Base-by-base conservation (phyloP, 2,329 filamentous ascomycete genomes). In the Colletotrichum orchidophilum region DNA sequence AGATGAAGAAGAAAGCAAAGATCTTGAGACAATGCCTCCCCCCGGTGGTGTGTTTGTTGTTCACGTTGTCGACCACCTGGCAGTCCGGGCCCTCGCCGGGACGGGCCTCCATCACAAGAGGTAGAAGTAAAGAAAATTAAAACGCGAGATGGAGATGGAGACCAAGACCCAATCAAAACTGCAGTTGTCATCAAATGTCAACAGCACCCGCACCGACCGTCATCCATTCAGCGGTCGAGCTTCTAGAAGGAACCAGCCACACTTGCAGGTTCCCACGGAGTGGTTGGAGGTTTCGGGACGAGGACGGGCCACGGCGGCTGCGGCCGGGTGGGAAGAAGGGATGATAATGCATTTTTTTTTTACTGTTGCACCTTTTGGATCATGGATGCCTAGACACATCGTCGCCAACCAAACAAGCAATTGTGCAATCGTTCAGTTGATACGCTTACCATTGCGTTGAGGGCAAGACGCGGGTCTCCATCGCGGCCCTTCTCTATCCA, bases 191-290 rank as follows among this genome's bases (percentile, higher is more conserved):
- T 59, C 57, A 57, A 49, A 49, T 46, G 50, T 67, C 58, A 67
- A 29, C 50, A 70, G 24, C 62, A 46, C 27, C 62, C 42, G 62
- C 63, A 67, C 63, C 55, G 39, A 42, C 68, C 63, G 64, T 42
- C 52, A 42, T 63, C 66, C 66, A 69, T 53, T 69, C 66, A 69
- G 66, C 53, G 57, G 50, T 33, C 64, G 46, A 58, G 50, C 68
- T 71, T 71, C 68, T 71, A 71, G 68, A 71, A 71, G 68, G 54
- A 60, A 31, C 35, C 54, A 68, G 52, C 29, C 66, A 52, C 57
- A 42, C 26, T n/a, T 24, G n/a, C 26, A 61, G 27, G 26, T n/a
- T 27, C 59, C 39, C 39, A n/a, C n/a, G 18, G 35, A 42, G 39
- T 42, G 39, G 39, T 42, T 42, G 39, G 39, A 6, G 39, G 39